Conservation (phyloP, 2,329 filamentous ascomycete genomes). For the Lecanicillium sp. region DNA sequence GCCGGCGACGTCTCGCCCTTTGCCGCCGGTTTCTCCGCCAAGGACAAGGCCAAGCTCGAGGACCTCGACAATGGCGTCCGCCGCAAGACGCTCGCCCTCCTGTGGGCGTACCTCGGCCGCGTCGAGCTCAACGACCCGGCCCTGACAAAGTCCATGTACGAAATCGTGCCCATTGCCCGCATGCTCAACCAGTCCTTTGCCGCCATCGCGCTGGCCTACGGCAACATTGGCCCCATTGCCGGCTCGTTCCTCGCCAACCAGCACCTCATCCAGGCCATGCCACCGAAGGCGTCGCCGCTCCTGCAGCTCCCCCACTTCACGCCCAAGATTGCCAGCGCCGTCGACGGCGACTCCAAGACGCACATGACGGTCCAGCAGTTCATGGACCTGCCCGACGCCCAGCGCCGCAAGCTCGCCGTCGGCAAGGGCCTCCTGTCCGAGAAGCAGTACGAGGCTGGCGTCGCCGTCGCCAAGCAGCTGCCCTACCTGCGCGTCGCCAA, state of each 20-base stretch:
- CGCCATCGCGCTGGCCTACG: constrained; percentile 81
- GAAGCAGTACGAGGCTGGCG: constrained; percentile 66
- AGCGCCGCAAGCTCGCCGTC: constrained; percentile 64
- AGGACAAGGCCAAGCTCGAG: constrained; percentile 70
- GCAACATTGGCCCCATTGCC: constrained; percentile 73
- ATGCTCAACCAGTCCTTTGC: constrained; percentile 80
- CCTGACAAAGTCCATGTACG: constrained; percentile 79
- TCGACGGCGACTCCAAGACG: constrained; percentile 67
- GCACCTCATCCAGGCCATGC: constrained; percentile 80
- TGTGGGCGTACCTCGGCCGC: constrained; percentile 93
- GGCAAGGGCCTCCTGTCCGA: constrained; percentile 65
- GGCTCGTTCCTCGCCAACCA: constrained; percentile 77
- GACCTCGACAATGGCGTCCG: constrained; percentile 72
- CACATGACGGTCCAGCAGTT: constrained; percentile 80
- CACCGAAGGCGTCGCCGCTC: constrained; percentile 76
- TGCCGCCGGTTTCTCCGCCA: constrained; percentile 53
- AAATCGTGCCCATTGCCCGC: constrained; percentile 80
- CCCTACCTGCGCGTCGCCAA: constrained; percentile 79
- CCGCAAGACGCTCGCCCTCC: constrained; percentile 77
- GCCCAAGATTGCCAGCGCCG: constrained; percentile 52
- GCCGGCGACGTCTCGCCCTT: constrained; percentile 44
- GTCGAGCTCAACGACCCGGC: constrained; percentile 72
- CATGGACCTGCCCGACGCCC: constrained; percentile 72
- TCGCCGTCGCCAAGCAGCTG: constrained; percentile 74
- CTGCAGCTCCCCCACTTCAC: constrained; percentile 88